Base-by-base conservation (phyloP, 345 rosid species). In the Nephelium lappaceum region DNA sequence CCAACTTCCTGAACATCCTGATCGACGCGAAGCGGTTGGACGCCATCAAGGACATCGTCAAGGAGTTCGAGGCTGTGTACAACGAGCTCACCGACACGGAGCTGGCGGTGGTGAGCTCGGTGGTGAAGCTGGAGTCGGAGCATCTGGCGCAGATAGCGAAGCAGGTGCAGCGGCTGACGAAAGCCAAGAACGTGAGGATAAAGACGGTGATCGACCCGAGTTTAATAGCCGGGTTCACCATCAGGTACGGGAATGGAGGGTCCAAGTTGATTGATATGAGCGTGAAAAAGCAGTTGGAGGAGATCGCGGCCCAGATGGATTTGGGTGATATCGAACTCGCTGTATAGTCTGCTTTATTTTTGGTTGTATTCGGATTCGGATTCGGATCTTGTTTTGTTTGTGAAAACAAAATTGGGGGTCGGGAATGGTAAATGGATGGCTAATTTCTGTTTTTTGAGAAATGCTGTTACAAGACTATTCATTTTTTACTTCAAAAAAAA, bases 201-300 rank as follows among this genome's bases (percentile, higher is more conserved):
- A 95, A 95, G 90, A 90, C 93, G 1, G 81, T 81, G 31, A 88
- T 91, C 41, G 99, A 93, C 69, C 91, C 96, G 68, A 86, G 87
- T 68, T 84, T 95, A 83, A 93, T 95, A 1, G 99, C 98, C 14
- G 99, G 99, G 24, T 95, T 95, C 82, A 95, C 99, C 0, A 86
- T 95, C 61, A 75, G 96, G 84, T 95, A 90, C 62, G 99, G 99
- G 39, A 80, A 11, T 12, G 73, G 90, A 0, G 98, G 98, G 24
- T 95, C 99, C 0, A 95, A 91, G 84, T 74, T 92, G 60, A 93
- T 95, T 80, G 99, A 95, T 69, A 85, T 93, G 99, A 95, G 99
- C 73, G 98, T 92, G 36, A 93, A 91, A 96, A 95, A 89, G 79
- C 99, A 95, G 88, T 85, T 95, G 81, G 96, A 92, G 63, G 98